Conservation (phyloP, 441 rosid species). For the Euphorbia celastroides region DNA sequence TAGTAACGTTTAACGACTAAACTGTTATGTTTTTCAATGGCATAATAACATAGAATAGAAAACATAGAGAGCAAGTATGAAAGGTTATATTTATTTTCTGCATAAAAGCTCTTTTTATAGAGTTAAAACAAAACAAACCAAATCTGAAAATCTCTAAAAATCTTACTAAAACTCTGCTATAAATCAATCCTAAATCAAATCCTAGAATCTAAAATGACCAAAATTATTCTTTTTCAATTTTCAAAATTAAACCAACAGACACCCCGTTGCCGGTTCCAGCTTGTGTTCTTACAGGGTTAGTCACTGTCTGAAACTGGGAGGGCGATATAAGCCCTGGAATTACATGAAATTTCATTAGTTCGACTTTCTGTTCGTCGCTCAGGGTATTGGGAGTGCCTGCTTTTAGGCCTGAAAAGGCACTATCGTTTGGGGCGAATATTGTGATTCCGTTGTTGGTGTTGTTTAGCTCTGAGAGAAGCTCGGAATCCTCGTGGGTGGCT, state of each 20-base stretch:
- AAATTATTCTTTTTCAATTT: too few species aligned
- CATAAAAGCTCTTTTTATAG: too few species aligned
- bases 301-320: conserved; percentile 68
- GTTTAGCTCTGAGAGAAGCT: conserved; percentile 59
- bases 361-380: conserved; percentile 52
- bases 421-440: conserved; percentile 73
- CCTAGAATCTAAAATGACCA: too few species aligned
- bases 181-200: too few species aligned
- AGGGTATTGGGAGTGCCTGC: conserved; percentile 68
- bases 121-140: too few species aligned
- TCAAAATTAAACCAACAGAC: too few species aligned
- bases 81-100: too few species aligned
- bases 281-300: conserved; percentile 73
- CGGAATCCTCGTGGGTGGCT: conserved; percentile 55
- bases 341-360: conserved; percentile 66
- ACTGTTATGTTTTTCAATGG: too few species aligned
- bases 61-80: too few species aligned
- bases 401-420: conserved; percentile 49
- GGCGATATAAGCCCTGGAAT: conserved; percentile 47
- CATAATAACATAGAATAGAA: too few species aligned
- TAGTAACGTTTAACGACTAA: conserved; percentile 51
- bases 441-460: conserved; percentile 75
- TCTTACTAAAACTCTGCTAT: too few species aligned
- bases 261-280: conserved; percentile 61
- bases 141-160: too few species aligned